These are phyloP conservation scores for Pythium volutum DNA, from an alignment of 352 stramenopile species.

Conservation along the genomic window DNA sequence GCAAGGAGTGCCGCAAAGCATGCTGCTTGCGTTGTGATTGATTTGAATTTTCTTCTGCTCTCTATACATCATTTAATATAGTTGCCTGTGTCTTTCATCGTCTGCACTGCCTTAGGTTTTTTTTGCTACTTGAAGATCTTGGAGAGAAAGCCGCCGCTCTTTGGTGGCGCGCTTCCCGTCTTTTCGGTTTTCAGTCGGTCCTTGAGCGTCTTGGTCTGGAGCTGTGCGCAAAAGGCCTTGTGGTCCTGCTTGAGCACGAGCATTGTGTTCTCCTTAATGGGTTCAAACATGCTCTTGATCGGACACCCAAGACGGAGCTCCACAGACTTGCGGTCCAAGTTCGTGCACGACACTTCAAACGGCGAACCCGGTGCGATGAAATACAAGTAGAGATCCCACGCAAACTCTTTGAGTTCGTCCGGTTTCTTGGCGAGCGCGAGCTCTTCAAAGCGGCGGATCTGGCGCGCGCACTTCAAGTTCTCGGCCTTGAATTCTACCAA, in stretches of 20 bases:
- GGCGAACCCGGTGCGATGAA: conserved; percentile 74
- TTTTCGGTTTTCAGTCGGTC: conserved; percentile 72
- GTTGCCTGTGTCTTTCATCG: not conserved
- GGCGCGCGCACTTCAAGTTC: conserved; percentile 80
- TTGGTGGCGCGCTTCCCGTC: conserved; percentile 30
- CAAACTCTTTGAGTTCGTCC: conserved; percentile 79
- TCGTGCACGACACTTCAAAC: conserved; percentile 81
- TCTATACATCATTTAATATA: conserved; percentile 21
- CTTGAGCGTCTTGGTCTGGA: conserved; percentile 73
- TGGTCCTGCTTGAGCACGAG: conserved; percentile 83
- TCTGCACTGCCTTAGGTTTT: too few relatives aligned
- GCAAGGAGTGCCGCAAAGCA: too few relatives aligned
- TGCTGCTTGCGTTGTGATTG: too few relatives aligned
- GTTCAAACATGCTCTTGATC: conserved; percentile 79
- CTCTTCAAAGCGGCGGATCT: conserved; percentile 79
- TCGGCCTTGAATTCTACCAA: conserved; percentile 77
- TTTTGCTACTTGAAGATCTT: conserved; percentile 56
- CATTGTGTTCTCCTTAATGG: conserved; percentile 85
- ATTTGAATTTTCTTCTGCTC: too few relatives aligned
- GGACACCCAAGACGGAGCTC: conserved; percentile 77
- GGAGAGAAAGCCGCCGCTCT: conserved; percentile 60
- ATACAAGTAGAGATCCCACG: conserved; percentile 79
- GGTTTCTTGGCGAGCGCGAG: conserved; percentile 62
- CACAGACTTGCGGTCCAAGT: conserved; percentile 77
- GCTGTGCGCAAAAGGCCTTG: conserved; percentile 69